Percentiles rank a stretch among this genome's conserved stretches.
phyloP scores from a whole-genome alignment of 495 filamentous ascomycete genomes.

The Pseudevernia furfuracea region DNA sequence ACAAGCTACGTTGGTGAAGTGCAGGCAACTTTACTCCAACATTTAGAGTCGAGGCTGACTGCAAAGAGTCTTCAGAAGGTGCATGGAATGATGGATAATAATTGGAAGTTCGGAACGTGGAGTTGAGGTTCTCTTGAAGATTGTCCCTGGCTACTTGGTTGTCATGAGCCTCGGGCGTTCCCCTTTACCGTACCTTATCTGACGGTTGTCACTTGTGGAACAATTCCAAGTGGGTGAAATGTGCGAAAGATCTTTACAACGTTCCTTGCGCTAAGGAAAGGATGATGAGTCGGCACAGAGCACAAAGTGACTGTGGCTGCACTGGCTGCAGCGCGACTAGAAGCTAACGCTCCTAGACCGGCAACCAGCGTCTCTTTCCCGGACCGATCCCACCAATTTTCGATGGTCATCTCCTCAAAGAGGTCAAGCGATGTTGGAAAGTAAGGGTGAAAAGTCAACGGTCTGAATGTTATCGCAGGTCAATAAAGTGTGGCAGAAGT shows the following conservation, averaged over 20 bases:
- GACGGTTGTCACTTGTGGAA: background rate
- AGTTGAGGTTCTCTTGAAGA: background rate
- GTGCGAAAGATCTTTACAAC: background rate
- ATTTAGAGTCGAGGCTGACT: background rate
- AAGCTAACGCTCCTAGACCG: background rate
- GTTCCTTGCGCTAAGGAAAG: conserved; percentile 7
- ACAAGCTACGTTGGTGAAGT: background rate
- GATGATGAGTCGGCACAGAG: background rate
- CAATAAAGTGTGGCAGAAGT: background rate
- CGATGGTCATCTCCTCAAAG: background rate
- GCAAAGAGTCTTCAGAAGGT: background rate
- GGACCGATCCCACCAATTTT: background rate
- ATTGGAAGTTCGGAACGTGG: background rate
- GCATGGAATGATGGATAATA: background rate
- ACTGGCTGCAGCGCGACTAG: background rate
- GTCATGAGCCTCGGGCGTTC: background rate
- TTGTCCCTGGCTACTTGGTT: background rate
- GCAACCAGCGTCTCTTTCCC: conserved; percentile 9
- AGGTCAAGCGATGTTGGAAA: background rate
- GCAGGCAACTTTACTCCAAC: background rate
- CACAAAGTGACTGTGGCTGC: conserved; percentile 10
- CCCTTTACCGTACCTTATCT: conserved; percentile 6
- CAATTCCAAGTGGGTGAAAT: background rate
- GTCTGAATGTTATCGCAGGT: background rate
- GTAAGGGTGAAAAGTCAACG: background rate